A percentile compares a stretch with the other conserved stretches of the same genome.
These are phyloP conservation scores for Cajanus cajan DNA, from an alignment of 306 rosid species.

Conservation along the genomic window DNA sequence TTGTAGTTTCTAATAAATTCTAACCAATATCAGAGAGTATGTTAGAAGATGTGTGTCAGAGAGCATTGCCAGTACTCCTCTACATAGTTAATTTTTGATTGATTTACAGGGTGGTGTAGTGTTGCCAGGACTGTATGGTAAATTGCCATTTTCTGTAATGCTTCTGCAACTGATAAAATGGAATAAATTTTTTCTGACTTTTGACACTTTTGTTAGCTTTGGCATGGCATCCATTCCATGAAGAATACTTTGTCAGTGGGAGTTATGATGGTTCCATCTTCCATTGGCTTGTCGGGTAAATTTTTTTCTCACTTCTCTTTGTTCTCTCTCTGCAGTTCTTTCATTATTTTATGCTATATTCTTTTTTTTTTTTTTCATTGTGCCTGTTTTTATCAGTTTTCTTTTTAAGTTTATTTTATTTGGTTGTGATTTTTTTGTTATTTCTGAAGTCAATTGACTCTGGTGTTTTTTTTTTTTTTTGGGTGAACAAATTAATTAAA, in stretches of 20 bases:
- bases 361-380: neutral
- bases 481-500: neutral
- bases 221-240: constrained; percentile 99
- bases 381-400: constrained; percentile 11
- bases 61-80: too few relatives aligned
- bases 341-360: neutral
- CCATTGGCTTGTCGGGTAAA: constrained; percentile 99
- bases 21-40: too few relatives aligned
- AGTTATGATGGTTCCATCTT: constrained; percentile 93
- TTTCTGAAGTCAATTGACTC: neutral
- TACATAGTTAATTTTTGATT: neutral
- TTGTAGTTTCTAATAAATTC: too few relatives aligned
- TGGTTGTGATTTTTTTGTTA: neutral
- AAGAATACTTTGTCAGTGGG: constrained; percentile 98
- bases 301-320: constrained; percentile 18
- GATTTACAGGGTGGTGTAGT: constrained; percentile 4
- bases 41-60: too few relatives aligned
- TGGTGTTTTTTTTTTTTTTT: neutral
- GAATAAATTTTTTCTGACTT: constrained; percentile 25
- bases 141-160: constrained; percentile 10
- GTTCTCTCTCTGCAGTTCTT: constrained; percentile 3
- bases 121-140: neutral
- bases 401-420: constrained; percentile 7
- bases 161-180: constrained; percentile 26
- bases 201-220: constrained; percentile 57